These are phyloP conservation scores for Paecilomyces dactylethromorphus DNA, from an alignment of 2,329 filamentous ascomycete species.

Conservation along the genomic window DNA sequence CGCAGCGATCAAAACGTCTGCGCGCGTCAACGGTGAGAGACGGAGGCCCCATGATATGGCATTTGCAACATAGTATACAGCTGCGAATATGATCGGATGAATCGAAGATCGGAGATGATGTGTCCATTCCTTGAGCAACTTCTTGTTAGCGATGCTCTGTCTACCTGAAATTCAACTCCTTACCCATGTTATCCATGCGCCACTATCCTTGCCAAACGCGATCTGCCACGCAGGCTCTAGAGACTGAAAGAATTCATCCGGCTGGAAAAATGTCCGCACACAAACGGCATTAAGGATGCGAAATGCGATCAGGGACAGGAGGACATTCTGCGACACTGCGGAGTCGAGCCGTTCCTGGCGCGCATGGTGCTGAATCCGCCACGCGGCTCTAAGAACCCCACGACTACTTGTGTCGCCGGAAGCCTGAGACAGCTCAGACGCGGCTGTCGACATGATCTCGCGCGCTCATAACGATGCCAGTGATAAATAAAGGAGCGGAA, in stretches of 20 bases:
- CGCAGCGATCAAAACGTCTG: constrained; percentile 62
- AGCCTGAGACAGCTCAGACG: constrained; percentile 9
- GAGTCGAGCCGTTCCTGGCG: neutral
- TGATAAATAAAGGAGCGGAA: constrained; percentile 1
- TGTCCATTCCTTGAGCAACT: constrained; percentile 71
- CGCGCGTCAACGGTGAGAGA: constrained; percentile 50
- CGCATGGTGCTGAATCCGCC: neutral
- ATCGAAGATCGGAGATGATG: constrained; percentile 81
- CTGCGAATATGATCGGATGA: constrained; percentile 81
- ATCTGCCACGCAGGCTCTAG: constrained; percentile 90
- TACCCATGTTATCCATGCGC: constrained; percentile 96
- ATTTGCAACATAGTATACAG: constrained; percentile 60
- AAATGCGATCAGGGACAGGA: constrained; percentile 52
- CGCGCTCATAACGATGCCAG: constrained; percentile 7
- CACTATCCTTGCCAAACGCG: constrained; percentile 68
- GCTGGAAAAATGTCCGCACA: constrained; percentile 89
- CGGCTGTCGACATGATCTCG: constrained; percentile 9
- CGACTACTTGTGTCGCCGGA: constrained; percentile 3
- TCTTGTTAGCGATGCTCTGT: constrained; percentile 1
- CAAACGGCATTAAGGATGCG: constrained; percentile 74
- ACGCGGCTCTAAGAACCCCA: neutral
- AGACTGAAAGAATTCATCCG: constrained; percentile 95
- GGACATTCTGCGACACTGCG: constrained; percentile 16
- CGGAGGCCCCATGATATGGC: constrained; percentile 49
- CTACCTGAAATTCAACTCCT: constrained; percentile 5